Percentiles rank a stretch among this genome's conserved stretches.
phyloP scores from a whole-genome alignment of 2,329 filamentous ascomycete genomes.

The Zasmidium citrigriseum region DNA sequence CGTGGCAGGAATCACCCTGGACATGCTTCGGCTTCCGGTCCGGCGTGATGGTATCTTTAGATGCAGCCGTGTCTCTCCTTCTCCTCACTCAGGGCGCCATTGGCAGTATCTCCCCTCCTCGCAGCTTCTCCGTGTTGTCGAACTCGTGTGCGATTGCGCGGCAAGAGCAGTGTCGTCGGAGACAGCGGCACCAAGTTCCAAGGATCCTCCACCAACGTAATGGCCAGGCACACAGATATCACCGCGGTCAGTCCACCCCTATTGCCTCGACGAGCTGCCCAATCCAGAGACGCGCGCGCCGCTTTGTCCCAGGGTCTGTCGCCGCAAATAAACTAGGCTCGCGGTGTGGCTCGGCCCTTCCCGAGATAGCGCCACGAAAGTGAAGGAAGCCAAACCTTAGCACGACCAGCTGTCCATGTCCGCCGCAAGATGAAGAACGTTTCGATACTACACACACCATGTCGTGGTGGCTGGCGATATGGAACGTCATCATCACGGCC shows the following conservation, averaged over 20 bases:
- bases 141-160: not conserved
- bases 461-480: constrained; percentile 28
- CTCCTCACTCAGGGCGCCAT: no score
- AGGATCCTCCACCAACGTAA: not conserved
- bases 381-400: constrained; percentile 2
- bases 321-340: not conserved
- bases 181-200: not conserved
- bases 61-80: not conserved
- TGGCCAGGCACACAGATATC: not conserved
- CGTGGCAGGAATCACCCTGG: not conserved
- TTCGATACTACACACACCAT: constrained; percentile 23
- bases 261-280: not conserved
- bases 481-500: constrained; percentile 43
- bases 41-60: no score
- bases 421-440: not conserved
- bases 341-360: not conserved
- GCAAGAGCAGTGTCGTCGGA: not conserved
- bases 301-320: not conserved
- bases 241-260: not conserved
- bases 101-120: no score
- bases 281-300: not conserved
- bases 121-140: no score
- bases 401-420: not conserved
- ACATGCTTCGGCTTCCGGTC: not conserved
- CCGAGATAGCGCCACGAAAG: not conserved